A percentile compares a stretch with the other conserved stretches of the same genome.
These are phyloP conservation scores for Fusarium fujikuroi DNA, from an alignment of 2,329 filamentous ascomycete species.

Conservation along the genomic window DNA sequence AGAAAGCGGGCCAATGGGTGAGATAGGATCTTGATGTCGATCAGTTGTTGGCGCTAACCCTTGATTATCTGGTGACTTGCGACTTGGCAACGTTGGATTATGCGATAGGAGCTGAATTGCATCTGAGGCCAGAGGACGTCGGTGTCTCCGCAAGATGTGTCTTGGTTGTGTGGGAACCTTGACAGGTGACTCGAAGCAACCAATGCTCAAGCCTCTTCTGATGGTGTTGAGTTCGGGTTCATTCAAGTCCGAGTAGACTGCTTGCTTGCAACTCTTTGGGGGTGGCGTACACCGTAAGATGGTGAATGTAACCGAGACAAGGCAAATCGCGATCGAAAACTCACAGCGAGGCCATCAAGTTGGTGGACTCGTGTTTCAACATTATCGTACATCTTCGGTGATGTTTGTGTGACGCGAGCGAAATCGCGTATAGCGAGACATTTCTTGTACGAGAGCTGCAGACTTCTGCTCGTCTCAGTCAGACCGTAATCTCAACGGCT, in stretches of 20 bases:
- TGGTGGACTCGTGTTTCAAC: background rate
- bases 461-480: background rate
- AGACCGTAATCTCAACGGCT: background rate
- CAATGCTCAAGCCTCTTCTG: background rate
- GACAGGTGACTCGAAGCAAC: slow-evolving; percentile 10
- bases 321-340: slow-evolving; percentile 14
- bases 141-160: slow-evolving; percentile 5
- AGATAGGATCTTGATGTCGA: slow-evolving; percentile 17
- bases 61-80: slow-evolving; percentile 1
- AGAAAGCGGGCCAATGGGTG: slow-evolving; percentile 25
- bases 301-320: slow-evolving; percentile 17
- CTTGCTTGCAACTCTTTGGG: slow-evolving; percentile 2
- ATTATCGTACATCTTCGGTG: background rate
- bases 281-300: slow-evolving; percentile 13
- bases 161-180: slow-evolving; percentile 5
- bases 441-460: background rate
- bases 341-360: slow-evolving; percentile 4
- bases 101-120: background rate
- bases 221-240: slow-evolving; percentile 2
- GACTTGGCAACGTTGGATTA: slow-evolving; percentile 14
- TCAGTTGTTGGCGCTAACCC: slow-evolving; percentile 37
- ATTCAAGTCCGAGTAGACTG: background rate
- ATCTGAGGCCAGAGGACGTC: slow-evolving; percentile 29
- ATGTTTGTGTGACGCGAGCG: background rate
- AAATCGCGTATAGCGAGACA: background rate